Conservation (phyloP, 768 basidiomycete genomes). For the Hydnomerulius pinastri region DNA sequence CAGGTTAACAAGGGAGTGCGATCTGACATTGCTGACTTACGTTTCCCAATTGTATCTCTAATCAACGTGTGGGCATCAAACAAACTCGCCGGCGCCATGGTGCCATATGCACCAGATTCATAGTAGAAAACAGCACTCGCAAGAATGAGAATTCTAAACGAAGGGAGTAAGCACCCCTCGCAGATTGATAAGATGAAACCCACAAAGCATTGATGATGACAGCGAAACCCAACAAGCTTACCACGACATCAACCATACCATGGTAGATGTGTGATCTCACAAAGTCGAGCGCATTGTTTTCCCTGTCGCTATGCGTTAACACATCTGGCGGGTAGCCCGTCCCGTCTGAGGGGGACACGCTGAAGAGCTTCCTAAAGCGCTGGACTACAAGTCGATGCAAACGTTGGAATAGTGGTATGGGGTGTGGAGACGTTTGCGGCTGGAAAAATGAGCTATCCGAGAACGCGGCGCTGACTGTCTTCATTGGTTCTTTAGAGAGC, state of each 20-base stretch:
- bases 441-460: constrained; percentile 3
- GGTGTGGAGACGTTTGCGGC: background rate
- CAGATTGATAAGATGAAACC: constrained; percentile 20
- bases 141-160: constrained; percentile 71
- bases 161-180: background rate
- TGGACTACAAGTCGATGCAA: constrained; percentile 9
- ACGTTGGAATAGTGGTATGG: constrained; percentile 25
- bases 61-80: constrained; percentile 86
- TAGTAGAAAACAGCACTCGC: constrained; percentile 83
- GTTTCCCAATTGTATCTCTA: constrained; percentile 60
- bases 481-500: constrained; percentile 39
- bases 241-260: constrained; percentile 63
- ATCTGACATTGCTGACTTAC: constrained; percentile 37
- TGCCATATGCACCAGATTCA: constrained; percentile 40
- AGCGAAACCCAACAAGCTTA: constrained; percentile 78
- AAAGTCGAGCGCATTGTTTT: constrained; percentile 58
- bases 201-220: constrained; percentile 86
- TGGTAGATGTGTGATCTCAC: constrained; percentile 66
- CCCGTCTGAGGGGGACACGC: constrained; percentile 23
- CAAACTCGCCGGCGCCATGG: constrained; percentile 61
- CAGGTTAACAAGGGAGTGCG: constrained; percentile 1
- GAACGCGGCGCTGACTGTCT: constrained; percentile 2
- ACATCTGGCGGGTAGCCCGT: constrained; percentile 27
- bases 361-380: constrained; percentile 22
- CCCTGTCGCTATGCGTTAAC: constrained; percentile 51